Evolutionary conservation across 164 flowering plant genomes (phyloP).

Genomic region (Saururus chinensis): DNA sequence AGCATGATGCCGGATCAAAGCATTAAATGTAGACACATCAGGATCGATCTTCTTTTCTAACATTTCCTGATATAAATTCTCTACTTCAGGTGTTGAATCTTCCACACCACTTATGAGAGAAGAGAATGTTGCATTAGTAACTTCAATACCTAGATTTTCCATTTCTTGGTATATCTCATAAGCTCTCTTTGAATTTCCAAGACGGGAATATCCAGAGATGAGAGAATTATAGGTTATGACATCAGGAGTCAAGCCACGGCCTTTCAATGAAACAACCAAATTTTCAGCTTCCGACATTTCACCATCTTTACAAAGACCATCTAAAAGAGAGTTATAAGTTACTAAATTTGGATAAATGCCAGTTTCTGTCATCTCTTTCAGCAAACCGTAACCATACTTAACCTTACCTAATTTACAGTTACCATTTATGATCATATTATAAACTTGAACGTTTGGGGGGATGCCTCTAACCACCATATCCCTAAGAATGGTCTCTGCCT

Average conservation of each 20-base stretch:
- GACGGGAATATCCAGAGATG: conserved; percentile 38
- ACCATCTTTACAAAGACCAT: conserved; percentile 49
- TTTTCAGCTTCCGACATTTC: conserved; percentile 49
- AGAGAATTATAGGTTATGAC: conserved; percentile 66
- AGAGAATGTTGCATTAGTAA: conserved; percentile 48
- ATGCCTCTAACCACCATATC: conserved; percentile 41
- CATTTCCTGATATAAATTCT: conserved; percentile 45
- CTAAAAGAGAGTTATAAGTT: conserved; percentile 61
- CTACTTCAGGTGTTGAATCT: conserved; percentile 23
- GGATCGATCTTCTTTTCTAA: conserved; percentile 28
- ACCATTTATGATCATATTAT: conserved; percentile 61
- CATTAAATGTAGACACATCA: conserved; percentile 48
- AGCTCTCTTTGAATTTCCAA: conserved; percentile 33
- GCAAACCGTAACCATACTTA: conserved; percentile 31
- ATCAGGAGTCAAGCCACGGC: conserved; percentile 46
- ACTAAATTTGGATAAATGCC: conserved; percentile 42
- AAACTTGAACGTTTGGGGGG: conserved; percentile 41
- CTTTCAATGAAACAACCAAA: conserved; percentile 20
- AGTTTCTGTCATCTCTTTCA: conserved; percentile 34
- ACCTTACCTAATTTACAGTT: conserved; percentile 38
- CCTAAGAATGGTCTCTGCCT: conserved; percentile 41
- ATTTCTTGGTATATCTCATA: conserved; percentile 41
- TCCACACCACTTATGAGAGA: conserved; percentile 32
- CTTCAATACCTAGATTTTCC: conserved; percentile 36
- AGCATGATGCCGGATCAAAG: conserved; percentile 31